Conservation (phyloP, 768 basidiomycete species). For the Termitomyces sp. region DNA sequence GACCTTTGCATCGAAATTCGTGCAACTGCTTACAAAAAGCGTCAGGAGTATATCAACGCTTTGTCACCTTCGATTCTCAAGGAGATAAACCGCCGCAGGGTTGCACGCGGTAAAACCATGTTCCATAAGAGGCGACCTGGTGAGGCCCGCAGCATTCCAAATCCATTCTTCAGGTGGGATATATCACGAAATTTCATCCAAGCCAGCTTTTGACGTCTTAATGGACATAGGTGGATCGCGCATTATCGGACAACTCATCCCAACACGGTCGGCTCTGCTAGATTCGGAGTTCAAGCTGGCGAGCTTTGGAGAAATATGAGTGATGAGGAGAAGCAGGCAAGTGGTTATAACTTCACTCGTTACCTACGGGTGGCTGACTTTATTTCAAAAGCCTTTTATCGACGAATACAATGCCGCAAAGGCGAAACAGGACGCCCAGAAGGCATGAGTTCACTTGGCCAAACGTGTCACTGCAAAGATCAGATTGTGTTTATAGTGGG, state of each 20-base stretch:
- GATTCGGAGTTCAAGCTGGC: no score
- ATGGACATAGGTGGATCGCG: not conserved
- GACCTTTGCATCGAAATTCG: constrained; percentile 5
- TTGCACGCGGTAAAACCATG: constrained; percentile 22
- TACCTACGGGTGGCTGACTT: not conserved
- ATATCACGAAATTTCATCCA: not conserved
- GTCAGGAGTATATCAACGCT: constrained; percentile 24
- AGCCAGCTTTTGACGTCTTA: not conserved
- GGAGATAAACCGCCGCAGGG: constrained; percentile 29
- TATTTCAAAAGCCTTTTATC: not conserved
- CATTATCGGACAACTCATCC: not conserved
- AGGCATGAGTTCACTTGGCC: not conserved
- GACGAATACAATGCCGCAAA: not conserved
- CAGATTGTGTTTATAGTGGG: not conserved
- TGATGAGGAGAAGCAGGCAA: not conserved
- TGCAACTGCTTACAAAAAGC: constrained; percentile 16
- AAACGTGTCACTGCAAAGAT: not conserved
- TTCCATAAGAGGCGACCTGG: not conserved
- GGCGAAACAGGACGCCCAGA: not conserved
- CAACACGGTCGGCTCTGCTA: no score
- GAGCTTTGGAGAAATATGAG: not conserved
- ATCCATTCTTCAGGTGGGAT: not conserved
- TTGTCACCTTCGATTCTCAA: constrained; percentile 17
- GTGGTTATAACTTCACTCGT: not conserved
- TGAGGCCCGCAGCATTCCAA: not conserved